Percentiles rank a stretch among this genome's conserved stretches.
These are phyloP conservation scores for Sclerotinia glacialis DNA, from an alignment of 2,329 filamentous ascomycete genomes.

Conservation along the genomic window DNA sequence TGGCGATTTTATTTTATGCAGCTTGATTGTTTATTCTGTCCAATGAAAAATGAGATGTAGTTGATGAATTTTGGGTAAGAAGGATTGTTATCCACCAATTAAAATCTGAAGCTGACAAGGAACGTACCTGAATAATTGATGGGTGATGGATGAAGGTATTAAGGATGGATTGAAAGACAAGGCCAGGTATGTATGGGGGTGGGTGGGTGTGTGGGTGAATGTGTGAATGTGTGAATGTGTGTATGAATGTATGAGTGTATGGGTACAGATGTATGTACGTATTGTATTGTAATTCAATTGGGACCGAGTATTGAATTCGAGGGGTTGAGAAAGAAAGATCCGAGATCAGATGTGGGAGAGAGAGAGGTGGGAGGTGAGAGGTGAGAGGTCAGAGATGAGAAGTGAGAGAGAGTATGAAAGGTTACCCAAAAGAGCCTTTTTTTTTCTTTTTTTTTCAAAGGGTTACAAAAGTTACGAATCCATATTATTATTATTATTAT, in stretches of 20 bases:
- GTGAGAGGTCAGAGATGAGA: neutral
- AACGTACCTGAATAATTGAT: neutral
- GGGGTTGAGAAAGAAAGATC: neutral
- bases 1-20: slow-evolving; percentile 15
- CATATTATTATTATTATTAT: neutral
- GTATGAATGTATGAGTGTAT: no score
- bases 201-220: no score
- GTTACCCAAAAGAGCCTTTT: neutral
- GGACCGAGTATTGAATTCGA: neutral
- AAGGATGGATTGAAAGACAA: no score
- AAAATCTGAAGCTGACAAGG: neutral
- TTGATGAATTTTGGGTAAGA: neutral
- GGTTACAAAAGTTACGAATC: neutral
- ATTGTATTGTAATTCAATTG: neutral
- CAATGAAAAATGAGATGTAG: neutral
- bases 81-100: neutral
- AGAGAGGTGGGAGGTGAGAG: neutral
- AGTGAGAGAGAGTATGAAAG: neutral
- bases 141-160: neutral
- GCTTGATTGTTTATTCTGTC: neutral
- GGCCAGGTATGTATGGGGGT: no score
- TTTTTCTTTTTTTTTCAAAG: neutral
- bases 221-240: no score
- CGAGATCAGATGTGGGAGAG: no score
- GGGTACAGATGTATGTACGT: no score